phyloP scores from a whole-genome alignment of 176 grass and related monocot genomes.

The Cymbopogon citratus region DNA sequence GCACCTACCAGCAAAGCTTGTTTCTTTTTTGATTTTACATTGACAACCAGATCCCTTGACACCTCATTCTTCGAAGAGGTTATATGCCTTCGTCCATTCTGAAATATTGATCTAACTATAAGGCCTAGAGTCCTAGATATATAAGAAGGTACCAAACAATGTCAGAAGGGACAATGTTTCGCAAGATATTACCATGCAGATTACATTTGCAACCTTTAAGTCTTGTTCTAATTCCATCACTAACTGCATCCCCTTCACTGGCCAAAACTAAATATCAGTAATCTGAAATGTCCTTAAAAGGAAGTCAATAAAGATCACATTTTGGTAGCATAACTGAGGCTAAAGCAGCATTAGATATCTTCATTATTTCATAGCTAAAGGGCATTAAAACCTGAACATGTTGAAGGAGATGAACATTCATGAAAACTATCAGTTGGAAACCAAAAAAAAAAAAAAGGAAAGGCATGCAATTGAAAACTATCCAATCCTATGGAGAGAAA shows the following conservation, averaged over 20 bases:
- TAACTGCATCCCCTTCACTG: constrained; percentile 99
- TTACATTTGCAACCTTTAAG: constrained; percentile 94
- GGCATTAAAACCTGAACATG: constrained; percentile 9
- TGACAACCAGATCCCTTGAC: constrained; percentile 97
- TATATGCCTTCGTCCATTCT: constrained; percentile 90
- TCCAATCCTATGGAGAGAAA: background rate
- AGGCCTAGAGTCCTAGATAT: constrained; percentile 6
- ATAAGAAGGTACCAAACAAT: background rate
- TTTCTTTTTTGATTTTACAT: constrained; percentile 97
- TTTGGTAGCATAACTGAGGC: background rate
- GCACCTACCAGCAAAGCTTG: constrained; percentile 81
- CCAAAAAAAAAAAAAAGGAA: background rate
- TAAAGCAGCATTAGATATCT: background rate
- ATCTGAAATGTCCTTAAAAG: constrained; percentile 22
- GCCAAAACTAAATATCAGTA: constrained; percentile 57
- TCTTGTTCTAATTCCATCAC: constrained; percentile 96
- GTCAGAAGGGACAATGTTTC: constrained; percentile 19
- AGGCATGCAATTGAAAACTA: constrained; percentile 5
- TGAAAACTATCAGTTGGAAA: background rate
- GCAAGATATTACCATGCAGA: constrained; percentile 69
- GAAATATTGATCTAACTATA: constrained; percentile 43
- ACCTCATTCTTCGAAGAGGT: constrained; percentile 84
- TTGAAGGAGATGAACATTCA: background rate
- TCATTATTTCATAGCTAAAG: constrained; percentile 19
- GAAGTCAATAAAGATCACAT: constrained; percentile 1